phyloP scores from a whole-genome alignment of 148 eudicot genomes.

The Amaranthus cruentus region DNA sequence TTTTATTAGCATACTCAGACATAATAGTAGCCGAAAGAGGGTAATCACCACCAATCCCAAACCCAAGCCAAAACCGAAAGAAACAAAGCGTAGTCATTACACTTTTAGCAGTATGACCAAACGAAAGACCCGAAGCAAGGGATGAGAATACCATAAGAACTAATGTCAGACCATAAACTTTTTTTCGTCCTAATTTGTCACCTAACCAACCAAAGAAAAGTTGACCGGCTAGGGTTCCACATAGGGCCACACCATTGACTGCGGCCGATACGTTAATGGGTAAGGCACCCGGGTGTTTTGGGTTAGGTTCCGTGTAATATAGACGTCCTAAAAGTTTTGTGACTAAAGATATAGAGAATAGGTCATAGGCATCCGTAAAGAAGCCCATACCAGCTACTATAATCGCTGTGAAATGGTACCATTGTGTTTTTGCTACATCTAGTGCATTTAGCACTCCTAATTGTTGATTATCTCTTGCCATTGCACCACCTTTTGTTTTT shows the following conservation, averaged over 20 bases:
- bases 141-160: constrained; percentile 60
- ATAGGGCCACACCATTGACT: constrained; percentile 65
- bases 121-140: constrained; percentile 56
- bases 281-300: constrained; percentile 42
- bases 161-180: constrained; percentile 60
- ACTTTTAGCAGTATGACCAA: constrained; percentile 34
- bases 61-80: constrained; percentile 79
- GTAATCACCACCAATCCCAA: constrained; percentile 80
- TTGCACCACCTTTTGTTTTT: neutral
- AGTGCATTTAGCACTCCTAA: constrained; percentile 55
- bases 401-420: constrained; percentile 69
- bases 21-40: constrained; percentile 77
- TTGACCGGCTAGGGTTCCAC: constrained; percentile 66
- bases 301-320: constrained; percentile 38
- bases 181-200: constrained; percentile 64
- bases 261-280: constrained; percentile 58
- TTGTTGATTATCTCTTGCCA: constrained; percentile 20
- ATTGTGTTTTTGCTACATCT: constrained; percentile 59
- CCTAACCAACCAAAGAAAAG: constrained; percentile 81
- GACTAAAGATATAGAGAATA: constrained; percentile 64
- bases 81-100: constrained; percentile 73
- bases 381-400: constrained; percentile 80
- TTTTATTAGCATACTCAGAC: constrained; percentile 78
- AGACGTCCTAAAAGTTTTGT: constrained; percentile 65
- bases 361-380: constrained; percentile 78